Evolutionary conservation across 768 basidiomycete genomes (phyloP), one percentile per base, ranked within the genome.

Genomic region (Roridomyces roridus): DNA sequence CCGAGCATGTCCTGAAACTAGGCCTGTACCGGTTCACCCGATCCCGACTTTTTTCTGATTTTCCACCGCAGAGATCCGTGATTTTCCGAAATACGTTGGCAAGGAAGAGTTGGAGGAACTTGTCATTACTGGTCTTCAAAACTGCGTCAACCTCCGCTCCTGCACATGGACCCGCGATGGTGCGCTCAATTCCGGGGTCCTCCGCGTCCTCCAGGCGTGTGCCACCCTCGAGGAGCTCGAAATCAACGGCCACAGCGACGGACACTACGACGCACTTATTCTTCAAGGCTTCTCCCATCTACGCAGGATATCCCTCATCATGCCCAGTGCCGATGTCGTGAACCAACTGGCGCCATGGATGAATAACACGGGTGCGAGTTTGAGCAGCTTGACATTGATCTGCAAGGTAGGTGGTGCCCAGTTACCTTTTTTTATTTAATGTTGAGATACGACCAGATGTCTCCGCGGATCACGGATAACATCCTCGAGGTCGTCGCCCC

Each of bases 81-180:
- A 87, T 59, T 92, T 91, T 63, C 89, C 91, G 0, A 88, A 86
- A 63, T 78, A 73, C 10, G 56, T 80, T 2, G 59, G 65, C 8
- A 63, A 67, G 0, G 68, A 72, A 3, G 68, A 71, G 1, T 59
- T 83, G 20, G 64, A 77, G 8, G 67, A 71, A 6, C 60, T 72
- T 9, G 84, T 88, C 43, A 47, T 80, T 6, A 65, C 57, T 44
- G 91, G 84, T 0, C 69, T 92, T 14, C 67, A 69, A 44, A 88
- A 91, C 65, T 91, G 89, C 63, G 65, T 70, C 36, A 84, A 84
- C 56, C 78, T 93, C 11, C 74, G 63, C 40, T 76, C 84, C 6
- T 92, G 88, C 65, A 83, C 84, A 5, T 94, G 91, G 91, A 93
- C 92, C 10, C 83, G 91, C 39, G 88, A 92, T 60, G 88, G 91